Evolutionary conservation across 805 yeast genomes (phyloP), one percentile per base, ranked within the genome.

Genomic region (Teunomyces cretensis): DNA sequence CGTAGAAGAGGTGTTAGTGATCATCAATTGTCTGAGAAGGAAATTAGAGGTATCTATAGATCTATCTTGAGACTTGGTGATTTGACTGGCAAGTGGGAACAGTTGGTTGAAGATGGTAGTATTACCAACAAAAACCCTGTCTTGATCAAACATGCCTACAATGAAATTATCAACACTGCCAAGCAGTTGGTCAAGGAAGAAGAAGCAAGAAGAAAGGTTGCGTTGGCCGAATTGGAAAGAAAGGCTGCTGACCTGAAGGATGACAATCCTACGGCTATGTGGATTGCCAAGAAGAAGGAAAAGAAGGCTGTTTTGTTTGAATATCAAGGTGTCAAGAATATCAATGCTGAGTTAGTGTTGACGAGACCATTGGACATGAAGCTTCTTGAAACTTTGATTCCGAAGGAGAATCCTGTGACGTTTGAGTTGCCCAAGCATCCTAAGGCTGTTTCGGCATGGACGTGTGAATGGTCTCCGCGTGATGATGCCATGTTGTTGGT

Each of bases 301-400:
- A 86, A 88, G 66, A 88, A 86, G 65, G 97, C 97, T 0, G 84
- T 90, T 13, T 67, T 92, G 39, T 91, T 94, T 64, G 96, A 89
- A 53, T 90, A 84, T 64, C 84, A 83, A 48, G 92, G 90, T 33
- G 96, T 91, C 37, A 87, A 88, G 64, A 85, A 85, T 52, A 70
- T 94, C 56, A 94, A 94, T 67, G 98, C 99, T 0, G 99, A 94
- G 63, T 72, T 88, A 41, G 77, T 94, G 13, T 53, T 90, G 11
- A 80, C 83, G 48, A 81, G 99, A 53, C 96, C 97, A 0, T 78
- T 75, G n/a, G 97, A 94, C 57, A 75, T 94, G 83, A 77, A 78
- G 40, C 62, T 84, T 12, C 67, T 94, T 44, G 79, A 79, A 39
- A 73, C 76, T 11, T 64, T 58, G 55, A 76, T 70, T 50, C 84